phyloP scores from a whole-genome alignment of 73 alveolate species.

The Blepharisma stoltei region DNA sequence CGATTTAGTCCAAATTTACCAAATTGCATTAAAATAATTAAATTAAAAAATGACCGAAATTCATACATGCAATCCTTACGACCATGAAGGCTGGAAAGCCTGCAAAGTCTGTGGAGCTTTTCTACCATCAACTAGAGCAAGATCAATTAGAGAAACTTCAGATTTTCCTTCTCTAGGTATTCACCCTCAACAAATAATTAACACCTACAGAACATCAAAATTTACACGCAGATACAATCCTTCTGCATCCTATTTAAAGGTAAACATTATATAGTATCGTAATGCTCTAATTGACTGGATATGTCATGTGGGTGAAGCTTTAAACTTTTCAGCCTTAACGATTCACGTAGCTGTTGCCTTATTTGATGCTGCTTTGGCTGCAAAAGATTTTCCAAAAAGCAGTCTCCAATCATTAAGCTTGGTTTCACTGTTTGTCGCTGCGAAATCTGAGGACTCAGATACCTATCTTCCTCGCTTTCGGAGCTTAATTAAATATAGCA shows the following conservation, averaged over 20 bases:
- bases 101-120: no score
- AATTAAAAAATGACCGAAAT: no score
- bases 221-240: no score
- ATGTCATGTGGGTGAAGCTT: neutral
- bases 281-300: neutral
- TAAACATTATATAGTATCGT: neutral
- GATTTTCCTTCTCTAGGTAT: no score
- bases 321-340: neutral
- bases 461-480: neutral
- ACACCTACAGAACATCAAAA: no score
- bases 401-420: neutral
- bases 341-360: neutral
- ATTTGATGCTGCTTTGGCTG: neutral
- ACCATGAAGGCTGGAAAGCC: no score
- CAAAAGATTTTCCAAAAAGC: neutral
- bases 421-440: constrained; percentile 1
- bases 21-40: no score
- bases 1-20: no score
- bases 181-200: no score
- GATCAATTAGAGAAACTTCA: no score
- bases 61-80: no score
- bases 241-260: neutral
- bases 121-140: no score
- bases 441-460: constrained; percentile 2
- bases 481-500: neutral